Evolutionary conservation across 2,329 filamentous ascomycete species (phyloP), one percentile per base, ranked within the genome.

Genomic region (Boeremia lycopersici): DNA sequence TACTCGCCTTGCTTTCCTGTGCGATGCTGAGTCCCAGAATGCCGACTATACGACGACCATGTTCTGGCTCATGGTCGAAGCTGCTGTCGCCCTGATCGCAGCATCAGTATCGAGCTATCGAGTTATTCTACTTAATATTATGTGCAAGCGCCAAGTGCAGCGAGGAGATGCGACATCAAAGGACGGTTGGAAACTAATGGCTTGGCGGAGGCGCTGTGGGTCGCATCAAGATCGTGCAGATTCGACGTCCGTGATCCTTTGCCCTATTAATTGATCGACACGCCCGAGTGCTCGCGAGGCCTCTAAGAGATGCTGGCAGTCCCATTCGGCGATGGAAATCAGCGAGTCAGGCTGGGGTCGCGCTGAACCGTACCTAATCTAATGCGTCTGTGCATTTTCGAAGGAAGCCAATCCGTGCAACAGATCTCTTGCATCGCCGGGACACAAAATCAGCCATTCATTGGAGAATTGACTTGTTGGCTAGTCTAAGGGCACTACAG

Each of bases 11-110:
- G 30, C 41, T 35, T 42, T 47, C 35, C 30, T 36, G 6, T 45
- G 46, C 17, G 23, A 19, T n/a, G 12, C n/a, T 40, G n/a, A n/a
- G 17, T 17, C 35, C 25, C 26, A 42, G 6, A n/a, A 43, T 4
- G 28, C 51, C 28, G n/a, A 60, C 17, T 58, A 63, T 33, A 35
- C 39, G 12, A 11, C 10, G 10, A 30, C 45, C 10, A 45, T 39
- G 12, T 57, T 59, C n/a, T 62, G 49, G 57, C 57, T 64, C 26
- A 23, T 42, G 3, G 41, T 61, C 4, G 61, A 64, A 56, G 60
- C 54, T 11, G 43, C 46, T 28, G 36, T 56, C 10, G 49, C 55
- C 12, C 19, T 61, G 5, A 48, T 51, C 36, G 52, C 57, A 48
- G 55, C 48, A 12, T 58, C 54, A 30, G 42, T 61, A 12, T 62